These are phyloP conservation scores for Celoporthe dispersa DNA, from an alignment of 2,329 filamentous ascomycete species.

Conservation along the genomic window DNA sequence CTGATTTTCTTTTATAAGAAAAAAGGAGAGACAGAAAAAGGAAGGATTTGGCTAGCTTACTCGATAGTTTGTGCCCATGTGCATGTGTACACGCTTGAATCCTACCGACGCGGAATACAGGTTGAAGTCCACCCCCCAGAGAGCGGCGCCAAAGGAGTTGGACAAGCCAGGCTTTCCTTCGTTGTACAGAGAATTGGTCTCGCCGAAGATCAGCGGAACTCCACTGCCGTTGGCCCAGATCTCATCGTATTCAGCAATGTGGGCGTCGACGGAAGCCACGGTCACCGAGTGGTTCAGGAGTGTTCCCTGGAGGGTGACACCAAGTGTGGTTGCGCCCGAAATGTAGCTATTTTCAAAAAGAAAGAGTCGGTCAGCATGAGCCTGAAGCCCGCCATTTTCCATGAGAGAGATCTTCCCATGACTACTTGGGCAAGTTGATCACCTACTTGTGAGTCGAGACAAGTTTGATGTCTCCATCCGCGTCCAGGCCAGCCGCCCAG, in stretches of 20 bases:
- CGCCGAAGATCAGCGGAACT: constrained; percentile 61
- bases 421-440: too few species aligned
- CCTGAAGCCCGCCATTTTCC: too few species aligned
- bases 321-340: constrained; percentile 59
- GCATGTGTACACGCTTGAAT: constrained; percentile 65
- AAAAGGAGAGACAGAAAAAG: too few species aligned
- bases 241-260: constrained; percentile 50
- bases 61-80: constrained; percentile 66
- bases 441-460: constrained; percentile 65
- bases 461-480: constrained; percentile 52
- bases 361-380: constrained; percentile 21
- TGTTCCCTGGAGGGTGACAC: constrained; percentile 64
- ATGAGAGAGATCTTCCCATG: too few species aligned
- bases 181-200: constrained; percentile 67
- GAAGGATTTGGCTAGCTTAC: constrained; percentile 32
- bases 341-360: constrained; percentile 57
- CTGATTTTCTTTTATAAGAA: too few species aligned
- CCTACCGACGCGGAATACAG: constrained; percentile 60
- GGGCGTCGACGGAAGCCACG: constrained; percentile 50
- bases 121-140: constrained; percentile 68
- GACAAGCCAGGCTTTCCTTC: constrained; percentile 65
- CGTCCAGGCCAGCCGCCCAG: constrained; percentile 59
- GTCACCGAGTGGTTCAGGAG: constrained; percentile 67
- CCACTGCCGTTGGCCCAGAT: constrained; percentile 42
- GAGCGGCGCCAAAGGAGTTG: constrained; percentile 67